Evolutionary conservation across 75 land plant genomes (phyloP), one percentile per base, ranked within the genome.

Genomic region (Cunninghamia lanceolata): DNA sequence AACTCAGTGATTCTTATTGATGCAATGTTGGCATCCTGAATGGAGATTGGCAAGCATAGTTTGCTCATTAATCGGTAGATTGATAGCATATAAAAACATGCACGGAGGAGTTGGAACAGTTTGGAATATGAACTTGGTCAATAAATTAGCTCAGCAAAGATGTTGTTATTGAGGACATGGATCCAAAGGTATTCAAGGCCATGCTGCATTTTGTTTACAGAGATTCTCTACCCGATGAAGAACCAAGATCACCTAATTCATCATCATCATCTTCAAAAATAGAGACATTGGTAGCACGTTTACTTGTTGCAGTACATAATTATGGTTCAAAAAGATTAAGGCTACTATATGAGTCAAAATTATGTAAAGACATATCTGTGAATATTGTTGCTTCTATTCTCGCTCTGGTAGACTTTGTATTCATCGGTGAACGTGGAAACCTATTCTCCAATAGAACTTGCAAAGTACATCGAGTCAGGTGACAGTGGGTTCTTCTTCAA

Each of bases 361-460:
- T 98, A 70, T 98, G 99, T 88, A 93, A 92, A 90, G 92, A 91
- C 85, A 95, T 98, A 59, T 90, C 94, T 82, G 95, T 95, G 68
- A 89, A 93, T 84, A 93, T 96, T 6, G 99, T 96, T 84, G 93
- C 97, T 21, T 84, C 92, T 56, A 98, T 89, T 71, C 94, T 96
- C 85, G 96, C 99, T 11, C 89, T 98, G 70, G 99, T 99, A 66
- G 99, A 96, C 78, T n/a, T n/a, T n/a, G n/a, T n/a, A n/a, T n/a
- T n/a, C n/a, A n/a, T n/a, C n/a, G n/a, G n/a, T n/a, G n/a, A n/a
- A n/a, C n/a, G n/a, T n/a, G 56, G 92, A 92, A 42, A 90, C 89
- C 11, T 92, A 75, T 73, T 6, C 71, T 47, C 89, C 85, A 66
- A 82, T 90, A 70, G 92, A 89, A 40, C 38, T 85, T 5, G 91